Conservation (phyloP, 2,329 filamentous ascomycete genomes). For the Mariannaea elegans region DNA sequence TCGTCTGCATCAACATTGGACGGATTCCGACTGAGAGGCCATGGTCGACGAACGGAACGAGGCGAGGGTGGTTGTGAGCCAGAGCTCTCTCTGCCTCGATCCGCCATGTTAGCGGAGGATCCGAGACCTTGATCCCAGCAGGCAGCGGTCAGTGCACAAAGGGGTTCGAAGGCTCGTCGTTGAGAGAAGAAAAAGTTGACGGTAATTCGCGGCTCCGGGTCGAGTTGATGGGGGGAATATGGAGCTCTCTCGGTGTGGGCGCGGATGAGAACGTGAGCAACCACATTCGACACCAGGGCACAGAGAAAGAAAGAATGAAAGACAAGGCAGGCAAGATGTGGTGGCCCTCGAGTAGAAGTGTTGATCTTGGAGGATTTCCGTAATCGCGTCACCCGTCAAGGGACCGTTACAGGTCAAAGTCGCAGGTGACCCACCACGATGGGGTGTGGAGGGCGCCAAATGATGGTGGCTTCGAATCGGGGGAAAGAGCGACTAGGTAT, state of each 20-base stretch:
- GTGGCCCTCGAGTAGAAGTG: background rate
- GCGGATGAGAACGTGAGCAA: background rate
- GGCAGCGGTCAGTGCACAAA: background rate
- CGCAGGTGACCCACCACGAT: background rate
- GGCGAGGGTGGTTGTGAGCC: conserved; percentile 48
- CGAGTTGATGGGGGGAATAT: background rate
- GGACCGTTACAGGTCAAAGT: background rate
- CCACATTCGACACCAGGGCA: background rate
- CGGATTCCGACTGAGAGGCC: conserved; percentile 36
- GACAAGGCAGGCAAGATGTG: background rate
- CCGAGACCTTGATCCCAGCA: background rate
- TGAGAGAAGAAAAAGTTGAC: background rate
- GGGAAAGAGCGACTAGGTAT: background rate
- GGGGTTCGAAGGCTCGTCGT: background rate
- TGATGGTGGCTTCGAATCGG: background rate
- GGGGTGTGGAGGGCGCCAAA: background rate
- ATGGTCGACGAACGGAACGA: conserved; percentile 41
- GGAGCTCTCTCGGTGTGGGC: background rate
- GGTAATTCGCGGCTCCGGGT: background rate
- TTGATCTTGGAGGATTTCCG: background rate
- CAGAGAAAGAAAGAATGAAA: background rate
- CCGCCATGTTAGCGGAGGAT: conserved; percentile 40
- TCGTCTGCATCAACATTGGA: conserved; percentile 51
- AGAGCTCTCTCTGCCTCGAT: conserved; percentile 37
- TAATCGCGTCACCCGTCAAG: conserved; percentile 4